Evolutionary conservation across 2,329 filamentous ascomycete genomes (phyloP).

Genomic region (Pochonia chlamydosporia): DNA sequence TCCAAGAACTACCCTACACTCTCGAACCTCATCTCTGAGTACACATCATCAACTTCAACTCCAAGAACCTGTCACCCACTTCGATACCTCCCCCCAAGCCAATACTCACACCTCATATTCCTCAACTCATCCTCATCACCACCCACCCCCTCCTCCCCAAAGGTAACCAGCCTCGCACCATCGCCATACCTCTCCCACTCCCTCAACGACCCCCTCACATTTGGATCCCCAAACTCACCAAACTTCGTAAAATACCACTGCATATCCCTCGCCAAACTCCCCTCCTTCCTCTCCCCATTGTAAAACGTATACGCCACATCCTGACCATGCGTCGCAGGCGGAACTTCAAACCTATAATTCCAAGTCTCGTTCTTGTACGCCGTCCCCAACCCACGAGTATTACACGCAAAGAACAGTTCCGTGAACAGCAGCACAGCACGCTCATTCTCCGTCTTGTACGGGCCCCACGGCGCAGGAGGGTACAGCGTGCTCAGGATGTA

Average conservation of each 20-base stretch:
- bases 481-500: conserved; percentile 31
- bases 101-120: conserved; percentile 22
- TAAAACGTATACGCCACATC: conserved; percentile 48
- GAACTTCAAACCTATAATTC: conserved; percentile 44
- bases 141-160: conserved; percentile 8
- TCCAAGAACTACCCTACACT: no score
- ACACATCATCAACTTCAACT: not conserved
- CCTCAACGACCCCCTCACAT: conserved; percentile 3
- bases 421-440: conserved; percentile 32
- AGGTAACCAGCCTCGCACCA: conserved; percentile 1
- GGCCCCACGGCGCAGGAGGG: conserved; percentile 6
- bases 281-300: conserved; percentile 20
- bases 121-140: conserved; percentile 7
- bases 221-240: conserved; percentile 21
- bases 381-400: conserved; percentile 40
- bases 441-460: conserved; percentile 11
- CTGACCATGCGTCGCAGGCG: conserved; percentile 42
- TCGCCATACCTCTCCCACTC: conserved; percentile 8
- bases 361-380: conserved; percentile 40
- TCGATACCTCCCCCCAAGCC: conserved; percentile 13
- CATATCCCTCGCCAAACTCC: conserved; percentile 19
- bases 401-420: conserved; percentile 42
- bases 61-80: not conserved
- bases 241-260: conserved; percentile 28
- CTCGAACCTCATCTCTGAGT: not conserved